Evolutionary conservation across 2,329 filamentous ascomycete species (phyloP), one percentile per base, ranked within the genome.

Genomic region (Penicillium olsonii): DNA sequence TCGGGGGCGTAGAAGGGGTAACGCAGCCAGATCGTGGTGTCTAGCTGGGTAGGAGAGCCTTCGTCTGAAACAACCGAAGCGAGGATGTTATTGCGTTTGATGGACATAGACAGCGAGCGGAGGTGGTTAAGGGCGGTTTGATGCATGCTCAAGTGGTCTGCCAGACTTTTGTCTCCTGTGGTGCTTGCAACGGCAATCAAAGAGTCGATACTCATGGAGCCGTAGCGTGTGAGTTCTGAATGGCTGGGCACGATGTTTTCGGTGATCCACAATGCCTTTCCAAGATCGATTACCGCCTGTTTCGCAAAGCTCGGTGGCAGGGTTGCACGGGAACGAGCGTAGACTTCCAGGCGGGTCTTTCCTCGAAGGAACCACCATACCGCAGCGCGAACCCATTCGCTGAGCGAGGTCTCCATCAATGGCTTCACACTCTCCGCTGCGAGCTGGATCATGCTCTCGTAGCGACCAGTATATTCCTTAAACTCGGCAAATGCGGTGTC

Each of bases 331-430:
- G 83, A 84, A 52, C 89, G 81, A 39, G 95, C 84, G 33, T 86
- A 78, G 11, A 74, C 70, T 67, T 96, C 92, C 43, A 96, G 77
- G 9, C 85, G 84, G 63, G 85, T 83, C 53, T 91, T 85, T 17
- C 91, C 92, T 59, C 84, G 87, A 38, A 95, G 67, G 63, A 96
- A 95, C 92, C 92, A 96, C 92, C 92, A 96, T 0, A 89, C 75
- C 3, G 84, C 85, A 19, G 85, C 86, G 50, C 88, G 81, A 9
- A 87, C 78, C 75, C 92, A 87, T 52, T 90, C 83, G 39, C 80
- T 77, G 0, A 87, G 78, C 0, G 83, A 75, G 42, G 83, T 86
- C 24, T 80, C 78, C 47, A 82, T 78, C 4, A 91, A 67, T 0
- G 88, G 84, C 54, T 83, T 84, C 24, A 86, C 77, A 26, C 85